These are phyloP conservation scores for Aureobasidium vineae DNA, from an alignment of 2,329 filamentous ascomycete genomes.

Conservation along the genomic window DNA sequence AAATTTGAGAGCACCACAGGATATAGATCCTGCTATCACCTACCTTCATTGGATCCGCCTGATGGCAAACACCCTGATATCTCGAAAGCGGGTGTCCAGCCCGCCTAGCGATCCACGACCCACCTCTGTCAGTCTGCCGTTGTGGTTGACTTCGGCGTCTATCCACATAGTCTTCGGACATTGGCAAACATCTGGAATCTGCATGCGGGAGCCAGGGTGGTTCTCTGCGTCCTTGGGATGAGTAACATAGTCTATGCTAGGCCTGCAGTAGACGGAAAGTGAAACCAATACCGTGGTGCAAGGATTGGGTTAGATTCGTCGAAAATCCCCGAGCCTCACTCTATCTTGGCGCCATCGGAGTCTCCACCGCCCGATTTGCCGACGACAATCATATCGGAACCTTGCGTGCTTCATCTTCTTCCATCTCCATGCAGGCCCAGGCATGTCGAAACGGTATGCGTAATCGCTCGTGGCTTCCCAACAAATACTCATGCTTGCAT, in stretches of 20 bases:
- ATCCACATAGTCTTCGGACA: neutral
- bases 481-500: conserved; percentile 1
- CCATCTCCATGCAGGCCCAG: neutral
- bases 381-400: neutral
- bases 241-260: neutral
- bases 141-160: neutral
- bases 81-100: neutral
- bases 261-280: neutral
- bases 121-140: neutral
- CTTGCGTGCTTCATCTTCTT: neutral
- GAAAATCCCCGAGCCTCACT: neutral
- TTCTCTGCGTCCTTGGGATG: neutral
- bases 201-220: neutral
- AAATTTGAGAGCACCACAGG: neutral
- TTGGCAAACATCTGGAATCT: neutral
- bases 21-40: neutral
- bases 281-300: neutral
- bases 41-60: neutral
- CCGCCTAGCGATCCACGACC: neutral
- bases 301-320: neutral
- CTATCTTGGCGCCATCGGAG: neutral
- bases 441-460: conserved; percentile 3
- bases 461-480: conserved; percentile 11
- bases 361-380: neutral
- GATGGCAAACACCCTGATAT: neutral